Percentiles rank a stretch among this genome's conserved stretches.
Conservation (phyloP, 495 filamentous ascomycete species). For the Neurospora sp. region DNA sequence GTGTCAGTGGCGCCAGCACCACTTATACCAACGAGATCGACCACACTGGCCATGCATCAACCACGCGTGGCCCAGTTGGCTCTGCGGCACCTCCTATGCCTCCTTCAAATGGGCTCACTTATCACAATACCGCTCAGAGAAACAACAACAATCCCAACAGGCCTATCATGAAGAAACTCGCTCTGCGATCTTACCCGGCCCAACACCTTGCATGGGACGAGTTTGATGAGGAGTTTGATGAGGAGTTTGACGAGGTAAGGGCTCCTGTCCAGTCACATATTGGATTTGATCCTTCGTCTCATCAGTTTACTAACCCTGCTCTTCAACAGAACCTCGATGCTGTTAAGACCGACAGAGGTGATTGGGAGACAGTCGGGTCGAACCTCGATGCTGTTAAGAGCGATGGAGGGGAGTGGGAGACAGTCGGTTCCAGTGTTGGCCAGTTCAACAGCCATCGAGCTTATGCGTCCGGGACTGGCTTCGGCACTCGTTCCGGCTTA, state of each 20-base stretch:
- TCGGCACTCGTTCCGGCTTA: slow-evolving; percentile 1
- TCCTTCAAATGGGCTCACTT: neutral
- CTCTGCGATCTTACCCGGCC: slow-evolving; percentile 5
- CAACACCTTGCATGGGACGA: slow-evolving; percentile 1
- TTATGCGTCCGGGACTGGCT: slow-evolving; percentile 3
- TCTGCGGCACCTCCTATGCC: slow-evolving; percentile 1
- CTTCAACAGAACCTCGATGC: slow-evolving; percentile 9
- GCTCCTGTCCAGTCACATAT: neutral
- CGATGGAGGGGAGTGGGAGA: slow-evolving; percentile 21
- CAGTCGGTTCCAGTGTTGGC: slow-evolving; percentile 13
- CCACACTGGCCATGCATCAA: neutral
- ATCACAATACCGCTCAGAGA: neutral
- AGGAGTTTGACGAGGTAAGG: slow-evolving; percentile 16
- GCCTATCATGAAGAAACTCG: slow-evolving; percentile 3
- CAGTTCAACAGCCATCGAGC: slow-evolving; percentile 20
- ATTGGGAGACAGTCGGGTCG: slow-evolving; percentile 20
- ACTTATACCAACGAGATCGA: neutral
- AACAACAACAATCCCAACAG: slow-evolving; percentile 2
- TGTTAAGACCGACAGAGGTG: slow-evolving; percentile 11
- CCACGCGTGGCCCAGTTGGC: neutral
- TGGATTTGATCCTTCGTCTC: neutral
- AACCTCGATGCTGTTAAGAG: slow-evolving; percentile 9
- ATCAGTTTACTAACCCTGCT: neutral
- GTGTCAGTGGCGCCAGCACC: slow-evolving; percentile 5
- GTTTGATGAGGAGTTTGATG: slow-evolving; percentile 6